Evolutionary conservation across 1,139 yeast species (phyloP), one percentile per base, ranked within the genome.

Genomic region (Geotrichum restrictum): DNA sequence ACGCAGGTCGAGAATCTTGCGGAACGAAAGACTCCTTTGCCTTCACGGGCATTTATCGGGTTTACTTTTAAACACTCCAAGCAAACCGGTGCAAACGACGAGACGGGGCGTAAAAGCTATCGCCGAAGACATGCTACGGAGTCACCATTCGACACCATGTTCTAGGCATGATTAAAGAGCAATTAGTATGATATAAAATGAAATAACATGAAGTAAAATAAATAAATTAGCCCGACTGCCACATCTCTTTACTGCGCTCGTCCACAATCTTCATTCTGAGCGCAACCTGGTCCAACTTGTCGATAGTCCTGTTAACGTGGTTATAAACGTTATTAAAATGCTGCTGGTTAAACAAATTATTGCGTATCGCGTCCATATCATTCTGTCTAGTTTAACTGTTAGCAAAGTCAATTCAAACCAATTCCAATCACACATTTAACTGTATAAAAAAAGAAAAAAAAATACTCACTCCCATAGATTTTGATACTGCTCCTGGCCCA

Each of bases 11-110:
- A 93, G 65, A 83, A 79, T 57, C 74, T 89, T 69, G 84, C 93
- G 32, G 91, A 84, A 60, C 59, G 75, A 59, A 75, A 81, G 24
- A 63, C 61, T 5, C 74, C 79, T 27, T 77, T 82, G 44, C 80
- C 81, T 56, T 69, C 74, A 51, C 76, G 83, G 50, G 91, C 89
- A 60, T 87, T 93, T 88, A 88, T 91, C 56, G 98, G 98, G 1
- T 93, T 93, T 69, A 93, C 98, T 0, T 93, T 88, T 73, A 87
- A 88, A 69, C 98, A 93, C 68, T 64, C 68, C 40, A 65, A 67
- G 59, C 61, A 62, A 29, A 41, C 27, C n/a, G 46, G 42, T 37
- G 32, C 14, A 22, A 32, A 19, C 21, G 46, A 49, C 16, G 22
- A 31, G 14, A 33, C 49, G 8, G 34, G 36, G 11, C 51, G 45